Base-by-base conservation (phyloP, 1,139 yeast genomes). In the Pichia sp. region DNA sequence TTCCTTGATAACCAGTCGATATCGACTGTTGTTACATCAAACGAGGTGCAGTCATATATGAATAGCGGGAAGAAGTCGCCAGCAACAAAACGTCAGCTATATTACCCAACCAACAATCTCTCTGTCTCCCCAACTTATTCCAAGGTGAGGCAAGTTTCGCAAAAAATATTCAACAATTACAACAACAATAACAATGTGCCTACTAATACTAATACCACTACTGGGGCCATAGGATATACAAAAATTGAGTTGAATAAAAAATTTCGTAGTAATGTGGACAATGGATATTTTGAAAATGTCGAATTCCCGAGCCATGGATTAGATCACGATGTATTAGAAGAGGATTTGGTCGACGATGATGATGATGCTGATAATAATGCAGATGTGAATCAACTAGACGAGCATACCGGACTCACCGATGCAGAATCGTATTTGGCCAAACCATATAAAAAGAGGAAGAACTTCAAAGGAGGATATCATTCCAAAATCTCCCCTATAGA, bases 351-450 rank as follows among this genome's bases (percentile, higher is more conserved):
- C 9, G 51, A 34, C 3, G 27, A 42, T 36, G 46, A 12, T 10
- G 31, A 38, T 40, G 36, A 17, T 3, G 30, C 9, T 34, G 50
- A 12, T 20, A 30, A 36, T 27, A 29, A 60, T 44, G 56, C 56
- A 40, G 58, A 61, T 43, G 56, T 56, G 14, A 52, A 53, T 5
- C 49, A 57, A 24, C 53, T 48, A 24, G 54, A 64, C 44, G 66
- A 63, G 20, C 63, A 60, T 36, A 61, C 60, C 16, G 66, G 62
- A 29, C 40, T 62, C 1, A 57, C 62, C 29, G 66, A 64, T 41
- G 61, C 64, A 0, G 66, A 63, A 45, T 60, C 66, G 5, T 52
- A 59, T 27, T 43, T 64, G 7, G 59, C 63, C 17, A 57, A 62
- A 46, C 63, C 65, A 1, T 64, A 52, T 50, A 53, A 41, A 31